Evolutionary conservation across 1,139 yeast species (phyloP), one percentile per base, ranked within the genome.

Genomic region (Sugiyamaella novakii): DNA sequence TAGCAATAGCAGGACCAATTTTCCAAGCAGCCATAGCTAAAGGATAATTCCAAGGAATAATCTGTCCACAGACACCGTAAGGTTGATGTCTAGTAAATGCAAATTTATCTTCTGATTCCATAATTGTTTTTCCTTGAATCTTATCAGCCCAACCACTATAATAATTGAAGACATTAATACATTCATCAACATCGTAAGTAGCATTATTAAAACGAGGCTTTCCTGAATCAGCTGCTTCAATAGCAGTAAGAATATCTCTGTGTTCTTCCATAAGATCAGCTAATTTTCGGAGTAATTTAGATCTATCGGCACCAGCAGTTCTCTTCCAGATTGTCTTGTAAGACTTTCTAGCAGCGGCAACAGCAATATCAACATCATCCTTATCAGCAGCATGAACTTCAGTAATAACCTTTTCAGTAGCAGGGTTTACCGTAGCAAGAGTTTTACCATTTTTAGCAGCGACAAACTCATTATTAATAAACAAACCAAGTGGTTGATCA

Each of bases 21-120:
- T 63, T 64, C 95, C 95, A 86, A 19, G 87, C 72, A 62, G 83
- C 77, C 88, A 86, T 86, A 69, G 83, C 76, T 60, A 85, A 65
- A 56, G 95, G 95, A 78, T 85, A 87, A 70, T 87, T 87, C 95
- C 95, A 87, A 57, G 96, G 95, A 55, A 87, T 86, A 60, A 87
- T 86, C 66, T 85, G 91, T 52, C 94, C 95, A 72, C 92, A 84
- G 43, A 87, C 94, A 62, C 95, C 95, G 57, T 83, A 72, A 54
- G 95, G 95, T 67, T 86, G 94, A 56, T 79, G 77, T 50, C 72
- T 64, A 15, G 84, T 79, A 70, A 80, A 85, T 57, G 80, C 82
- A 61, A 85, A 75, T 49, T 61, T 64, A 62, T 81, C 81, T 44
- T 74, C 72, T 61, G 81, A 84, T 52, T 84, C 80, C 63, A 82